phyloP scores from a whole-genome alignment of 139 green algal species.

The Monoraphidium neglectum region DNA sequence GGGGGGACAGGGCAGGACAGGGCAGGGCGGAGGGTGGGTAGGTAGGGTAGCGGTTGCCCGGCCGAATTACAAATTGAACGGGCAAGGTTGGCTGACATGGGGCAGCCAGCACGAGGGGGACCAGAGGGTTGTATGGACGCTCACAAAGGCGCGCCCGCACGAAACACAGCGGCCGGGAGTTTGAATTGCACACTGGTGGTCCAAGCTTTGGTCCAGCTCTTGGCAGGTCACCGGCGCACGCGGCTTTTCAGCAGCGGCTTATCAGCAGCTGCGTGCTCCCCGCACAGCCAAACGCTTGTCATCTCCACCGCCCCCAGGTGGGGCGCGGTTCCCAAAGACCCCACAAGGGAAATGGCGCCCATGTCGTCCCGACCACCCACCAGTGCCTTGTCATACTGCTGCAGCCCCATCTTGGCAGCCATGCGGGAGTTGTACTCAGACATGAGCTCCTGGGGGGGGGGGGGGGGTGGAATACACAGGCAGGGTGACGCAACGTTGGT shows the following conservation, averaged over 20 bases:
- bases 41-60: background rate
- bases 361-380: conserved; percentile 6
- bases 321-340: background rate
- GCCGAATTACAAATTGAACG: background rate
- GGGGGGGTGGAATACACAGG: background rate
- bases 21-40: background rate
- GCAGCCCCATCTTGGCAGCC: conserved; percentile 76
- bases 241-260: too few species aligned
- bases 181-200: too few species aligned
- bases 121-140: too few species aligned
- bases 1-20: background rate
- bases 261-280: too few species aligned
- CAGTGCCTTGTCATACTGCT: conserved; percentile 60
- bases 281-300: too few species aligned
- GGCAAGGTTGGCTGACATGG: too few species aligned
- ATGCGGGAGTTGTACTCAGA: conserved; percentile 61
- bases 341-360: background rate
- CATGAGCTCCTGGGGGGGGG: conserved; percentile 37
- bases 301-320: background rate
- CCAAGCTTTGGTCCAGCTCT: too few species aligned
- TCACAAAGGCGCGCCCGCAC: too few species aligned
- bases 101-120: too few species aligned
- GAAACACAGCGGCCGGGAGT: too few species aligned
- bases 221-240: too few species aligned
- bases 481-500: background rate